phyloP scores from a whole-genome alignment of 2,329 filamentous ascomycete genomes.

The Phialophora tarda region DNA sequence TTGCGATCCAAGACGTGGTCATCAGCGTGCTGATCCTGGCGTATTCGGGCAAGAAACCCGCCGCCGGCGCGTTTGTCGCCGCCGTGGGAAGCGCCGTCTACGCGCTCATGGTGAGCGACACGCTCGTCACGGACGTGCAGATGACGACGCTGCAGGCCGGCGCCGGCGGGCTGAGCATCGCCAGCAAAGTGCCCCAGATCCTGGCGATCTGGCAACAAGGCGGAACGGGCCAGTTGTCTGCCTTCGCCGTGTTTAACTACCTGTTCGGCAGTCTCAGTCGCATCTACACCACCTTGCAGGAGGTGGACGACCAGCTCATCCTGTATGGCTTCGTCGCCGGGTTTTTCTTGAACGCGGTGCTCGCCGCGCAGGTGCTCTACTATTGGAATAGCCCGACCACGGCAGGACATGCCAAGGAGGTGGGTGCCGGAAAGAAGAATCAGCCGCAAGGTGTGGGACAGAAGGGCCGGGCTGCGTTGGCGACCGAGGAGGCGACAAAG shows the following conservation, averaged over 20 bases:
- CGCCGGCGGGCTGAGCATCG: slow-evolving; percentile 80
- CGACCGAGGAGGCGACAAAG: slow-evolving; percentile 32
- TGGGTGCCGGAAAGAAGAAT: neutral
- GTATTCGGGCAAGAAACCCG: slow-evolving; percentile 71
- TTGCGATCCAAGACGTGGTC: slow-evolving; percentile 87
- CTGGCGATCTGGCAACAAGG: slow-evolving; percentile 81
- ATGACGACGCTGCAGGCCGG: slow-evolving; percentile 81
- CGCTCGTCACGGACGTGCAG: slow-evolving; percentile 67
- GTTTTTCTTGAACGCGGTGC: slow-evolving; percentile 83
- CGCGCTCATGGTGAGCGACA: slow-evolving; percentile 69
- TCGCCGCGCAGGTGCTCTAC: slow-evolving; percentile 89
- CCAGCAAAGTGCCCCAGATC: slow-evolving; percentile 94
- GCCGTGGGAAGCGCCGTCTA: slow-evolving; percentile 72
- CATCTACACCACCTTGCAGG: slow-evolving; percentile 96
- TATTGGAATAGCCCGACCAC: slow-evolving; percentile 76
- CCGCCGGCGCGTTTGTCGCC: slow-evolving; percentile 79
- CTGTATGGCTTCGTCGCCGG: slow-evolving; percentile 93
- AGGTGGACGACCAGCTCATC: slow-evolving; percentile 96
- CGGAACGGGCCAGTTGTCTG: slow-evolving; percentile 91
- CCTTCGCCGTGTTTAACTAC: slow-evolving; percentile 98
- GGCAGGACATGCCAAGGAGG: slow-evolving; percentile 37
- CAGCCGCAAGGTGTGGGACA: slow-evolving; percentile 11
- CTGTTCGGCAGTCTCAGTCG: slow-evolving; percentile 88
- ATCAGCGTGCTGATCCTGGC: slow-evolving; percentile 86
- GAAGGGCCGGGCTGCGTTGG: slow-evolving; percentile 30